These are phyloP conservation scores for Acacia confusa DNA, from an alignment of 306 rosid genomes.

Conservation along the genomic window DNA sequence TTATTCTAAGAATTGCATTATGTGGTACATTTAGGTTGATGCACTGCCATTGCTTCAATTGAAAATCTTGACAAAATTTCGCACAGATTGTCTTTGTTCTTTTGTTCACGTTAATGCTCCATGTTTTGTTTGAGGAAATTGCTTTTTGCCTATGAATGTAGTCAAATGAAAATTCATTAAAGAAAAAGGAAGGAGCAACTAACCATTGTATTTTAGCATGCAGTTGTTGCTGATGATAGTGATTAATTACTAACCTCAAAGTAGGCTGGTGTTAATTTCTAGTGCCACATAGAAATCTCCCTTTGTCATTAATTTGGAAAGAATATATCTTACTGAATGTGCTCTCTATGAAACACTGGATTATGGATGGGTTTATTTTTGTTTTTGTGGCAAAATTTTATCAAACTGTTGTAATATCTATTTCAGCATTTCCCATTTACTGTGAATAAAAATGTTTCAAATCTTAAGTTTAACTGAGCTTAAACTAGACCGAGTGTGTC, in stretches of 20 bases:
- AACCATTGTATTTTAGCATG: neutral
- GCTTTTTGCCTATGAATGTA: conserved; percentile 9
- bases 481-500: conserved; percentile 88
- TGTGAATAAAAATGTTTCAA: conserved; percentile 51
- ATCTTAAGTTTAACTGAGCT: conserved; percentile 95
- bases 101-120: conserved; percentile 17
- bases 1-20: neutral
- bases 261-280: conserved; percentile 3
- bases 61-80: neutral
- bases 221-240: neutral
- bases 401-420: neutral
- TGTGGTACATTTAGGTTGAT: neutral
- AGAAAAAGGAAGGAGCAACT: neutral
- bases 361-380: neutral
- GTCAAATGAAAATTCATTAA: neutral
- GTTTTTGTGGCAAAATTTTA: conserved; percentile 7
- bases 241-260: neutral
- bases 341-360: neutral
- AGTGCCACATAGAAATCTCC: neutral
- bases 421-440: conserved; percentile 29
- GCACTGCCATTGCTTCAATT: neutral
- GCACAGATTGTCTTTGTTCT: neutral
- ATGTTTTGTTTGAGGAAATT: conserved; percentile 22
- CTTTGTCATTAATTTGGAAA: neutral
- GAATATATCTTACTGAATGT: conserved; percentile 5